Base-by-base conservation (phyloP, 2,329 filamentous ascomycete species). In the Fusarium phyllophilum region DNA sequence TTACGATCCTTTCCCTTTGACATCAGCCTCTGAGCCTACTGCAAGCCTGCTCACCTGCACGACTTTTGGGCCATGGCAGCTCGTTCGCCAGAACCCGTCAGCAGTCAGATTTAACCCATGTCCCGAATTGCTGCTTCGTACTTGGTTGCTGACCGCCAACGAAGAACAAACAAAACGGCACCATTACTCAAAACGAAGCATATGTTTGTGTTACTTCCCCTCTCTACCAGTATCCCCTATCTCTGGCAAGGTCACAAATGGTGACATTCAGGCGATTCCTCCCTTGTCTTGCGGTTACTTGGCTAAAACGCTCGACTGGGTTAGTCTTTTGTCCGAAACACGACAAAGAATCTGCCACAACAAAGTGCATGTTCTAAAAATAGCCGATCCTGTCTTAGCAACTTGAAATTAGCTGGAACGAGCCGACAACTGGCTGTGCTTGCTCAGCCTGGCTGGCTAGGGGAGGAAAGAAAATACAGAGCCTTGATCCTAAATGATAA, bases 91-190 rank as follows among this genome's bases (percentile, higher is more conserved):
- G 51, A 51, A 18, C 33, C 49, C n/a, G 59, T 63, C 42, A 74
- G 71, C 67, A 70, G 75, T 77, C 75, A 77, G 75, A 76, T 77
- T 76, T 62, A 60, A 66, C 68, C 68, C 74, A 70, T 74, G 62
- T 48, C 62, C 34, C 66, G 33, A 36, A 58, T 54, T 59, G n/a
- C 66, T 44, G 33, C 59, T 56, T 52, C 42, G 46, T 62, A 55
- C 46, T 65, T 66, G 58, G 58, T 66, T 61, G 70, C 73, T 77
- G 75, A 76, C 75, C 72, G 70, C 68, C 64, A 59, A 63, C 61
- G 57, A 64, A 73, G 48, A 31, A 48, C 41, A 59, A 46, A 70
- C 33, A 20, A 45, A 24, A 48, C 44, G n/a, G 38, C 36, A 26
- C 34, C 44, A 36, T 46, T 29, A 12, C 33, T 52, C 31, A 34